Conservation (phyloP, 2,329 filamentous ascomycete genomes). For the Ophiostoma sp. region DNA sequence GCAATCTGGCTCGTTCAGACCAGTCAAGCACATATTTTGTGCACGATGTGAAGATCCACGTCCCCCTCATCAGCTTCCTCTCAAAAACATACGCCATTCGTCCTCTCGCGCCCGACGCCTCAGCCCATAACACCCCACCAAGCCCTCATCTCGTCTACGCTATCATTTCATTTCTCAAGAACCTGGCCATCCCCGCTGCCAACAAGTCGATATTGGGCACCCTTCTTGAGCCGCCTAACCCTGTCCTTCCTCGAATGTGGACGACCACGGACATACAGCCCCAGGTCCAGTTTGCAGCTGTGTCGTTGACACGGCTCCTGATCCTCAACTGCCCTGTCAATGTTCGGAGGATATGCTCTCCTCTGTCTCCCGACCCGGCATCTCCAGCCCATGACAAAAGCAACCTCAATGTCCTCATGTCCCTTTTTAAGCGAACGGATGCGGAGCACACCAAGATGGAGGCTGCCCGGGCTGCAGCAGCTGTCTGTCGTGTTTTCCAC, state of each 20-base stretch:
- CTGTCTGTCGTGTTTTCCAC: slow-evolving; percentile 52
- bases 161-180: slow-evolving; percentile 56
- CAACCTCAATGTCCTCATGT: slow-evolving; percentile 37
- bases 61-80: slow-evolving; percentile 43
- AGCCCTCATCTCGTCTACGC: slow-evolving; percentile 50
- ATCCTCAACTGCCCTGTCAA: slow-evolving; percentile 50
- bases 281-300: slow-evolving; percentile 56
- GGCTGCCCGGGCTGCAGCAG: slow-evolving; percentile 48
- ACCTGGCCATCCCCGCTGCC: slow-evolving; percentile 52
- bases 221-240: slow-evolving; percentile 38
- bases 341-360: slow-evolving; percentile 44
- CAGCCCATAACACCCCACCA: slow-evolving; percentile 29
- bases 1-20: slow-evolving; percentile 58
- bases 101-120: slow-evolving; percentile 31
- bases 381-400: slow-evolving; percentile 33
- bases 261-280: slow-evolving; percentile 43
- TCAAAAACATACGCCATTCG: slow-evolving; percentile 34
- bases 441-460: slow-evolving; percentile 55
- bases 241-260: slow-evolving; percentile 50
- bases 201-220: slow-evolving; percentile 51
- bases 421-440: slow-evolving; percentile 41
- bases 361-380: slow-evolving; percentile 36
- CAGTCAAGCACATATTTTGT: slow-evolving; percentile 48
- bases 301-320: slow-evolving; percentile 53
- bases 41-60: slow-evolving; percentile 39